Conservation (phyloP, 805 yeast species). For the Lipomyces spencermartinsiae region DNA sequence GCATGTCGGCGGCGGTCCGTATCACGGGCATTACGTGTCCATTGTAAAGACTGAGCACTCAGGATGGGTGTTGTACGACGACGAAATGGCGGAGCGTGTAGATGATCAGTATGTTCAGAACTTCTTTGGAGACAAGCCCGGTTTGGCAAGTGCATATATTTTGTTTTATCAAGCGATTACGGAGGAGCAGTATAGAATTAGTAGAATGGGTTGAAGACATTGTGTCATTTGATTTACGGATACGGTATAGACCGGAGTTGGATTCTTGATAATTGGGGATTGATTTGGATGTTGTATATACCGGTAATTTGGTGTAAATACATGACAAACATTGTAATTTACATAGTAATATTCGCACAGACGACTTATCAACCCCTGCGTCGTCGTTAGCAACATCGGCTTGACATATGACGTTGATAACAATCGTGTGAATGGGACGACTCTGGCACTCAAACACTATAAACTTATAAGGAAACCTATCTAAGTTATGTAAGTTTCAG, state of each 20-base stretch:
- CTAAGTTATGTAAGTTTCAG: too few relatives aligned
- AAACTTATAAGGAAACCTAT: too few relatives aligned
- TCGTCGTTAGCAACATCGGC: too few relatives aligned
- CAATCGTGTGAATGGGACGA: too few relatives aligned
- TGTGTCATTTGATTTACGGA: not conserved
- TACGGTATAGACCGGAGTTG: not conserved
- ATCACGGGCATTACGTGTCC: conserved; percentile 95
- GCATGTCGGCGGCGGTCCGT: conserved; percentile 97
- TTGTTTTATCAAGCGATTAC: conserved; percentile 75
- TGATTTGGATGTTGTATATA: not conserved
- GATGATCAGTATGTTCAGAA: conserved; percentile 81
- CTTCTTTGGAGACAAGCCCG: conserved; percentile 87
- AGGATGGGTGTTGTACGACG: conserved; percentile 94
- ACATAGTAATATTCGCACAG: too few relatives aligned
- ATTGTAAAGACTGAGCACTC: conserved; percentile 75
- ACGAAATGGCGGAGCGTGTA: conserved; percentile 89
- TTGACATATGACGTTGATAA: too few relatives aligned
- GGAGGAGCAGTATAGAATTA: conserved; percentile 40
- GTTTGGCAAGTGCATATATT: conserved; percentile 90
- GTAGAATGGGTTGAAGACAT: not conserved
- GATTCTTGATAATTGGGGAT: not conserved
- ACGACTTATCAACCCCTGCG: too few relatives aligned
- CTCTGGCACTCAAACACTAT: too few relatives aligned
- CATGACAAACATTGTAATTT: not conserved
- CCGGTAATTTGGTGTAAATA: not conserved